phyloP scores from a whole-genome alignment of 2,329 filamentous ascomycete species.

The Colletotrichum australisinense region DNA sequence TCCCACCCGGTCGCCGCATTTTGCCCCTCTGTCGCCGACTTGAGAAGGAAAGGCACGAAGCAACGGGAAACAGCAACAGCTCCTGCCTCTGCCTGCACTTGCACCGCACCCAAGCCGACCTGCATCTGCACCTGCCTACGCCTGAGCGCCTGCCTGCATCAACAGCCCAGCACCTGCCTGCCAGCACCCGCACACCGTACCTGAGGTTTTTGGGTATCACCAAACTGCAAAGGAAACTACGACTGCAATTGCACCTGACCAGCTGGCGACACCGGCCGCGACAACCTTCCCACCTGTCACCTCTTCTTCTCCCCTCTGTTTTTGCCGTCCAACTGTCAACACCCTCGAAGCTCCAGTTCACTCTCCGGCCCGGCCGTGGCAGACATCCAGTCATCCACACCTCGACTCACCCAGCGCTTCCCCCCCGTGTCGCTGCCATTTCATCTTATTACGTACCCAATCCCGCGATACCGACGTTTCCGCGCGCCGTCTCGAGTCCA shows the following conservation, averaged over 20 bases:
- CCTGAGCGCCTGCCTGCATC: background rate
- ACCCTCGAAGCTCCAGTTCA: too few relatives aligned
- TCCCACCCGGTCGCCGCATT: conserved; percentile 29
- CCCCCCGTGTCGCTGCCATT: background rate
- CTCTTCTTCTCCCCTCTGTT: background rate
- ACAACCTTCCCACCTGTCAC: background rate
- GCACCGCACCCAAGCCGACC: background rate
- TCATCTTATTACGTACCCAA: conserved; percentile 24
- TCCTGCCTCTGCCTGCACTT: background rate
- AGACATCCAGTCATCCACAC: background rate
- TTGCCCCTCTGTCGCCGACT: conserved; percentile 24
- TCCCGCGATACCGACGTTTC: conserved; percentile 1
- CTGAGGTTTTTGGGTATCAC: background rate
- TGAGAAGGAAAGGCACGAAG: background rate
- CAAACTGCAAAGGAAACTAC: background rate
- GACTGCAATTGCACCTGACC: background rate
- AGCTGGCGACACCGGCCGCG: conserved; percentile 14
- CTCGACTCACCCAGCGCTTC: background rate
- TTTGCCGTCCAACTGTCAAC: background rate
- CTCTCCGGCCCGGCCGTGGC: background rate
- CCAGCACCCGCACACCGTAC: background rate
- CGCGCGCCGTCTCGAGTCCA: background rate
- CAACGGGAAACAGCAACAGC: background rate
- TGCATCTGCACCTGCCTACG: background rate
- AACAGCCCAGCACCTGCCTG: background rate